A percentile compares a stretch with the other conserved stretches of the same genome.
phyloP scores from a whole-genome alignment of 768 basidiomycete species.

The Leccinum incarnatum region DNA sequence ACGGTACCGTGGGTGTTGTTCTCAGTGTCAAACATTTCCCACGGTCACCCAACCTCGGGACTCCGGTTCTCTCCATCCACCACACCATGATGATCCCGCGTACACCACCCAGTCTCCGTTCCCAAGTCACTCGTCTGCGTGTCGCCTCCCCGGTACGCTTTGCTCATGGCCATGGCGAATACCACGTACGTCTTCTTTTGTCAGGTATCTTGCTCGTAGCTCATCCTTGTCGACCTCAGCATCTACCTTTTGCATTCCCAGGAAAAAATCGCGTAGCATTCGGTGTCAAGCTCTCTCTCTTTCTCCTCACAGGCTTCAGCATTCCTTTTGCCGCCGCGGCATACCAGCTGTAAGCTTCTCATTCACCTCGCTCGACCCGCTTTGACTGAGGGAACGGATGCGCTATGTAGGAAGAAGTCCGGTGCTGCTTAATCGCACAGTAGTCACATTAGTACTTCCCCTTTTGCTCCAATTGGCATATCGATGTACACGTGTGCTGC shows the following conservation, averaged over 20 bases:
- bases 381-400: neutral
- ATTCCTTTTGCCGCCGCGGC: conserved; percentile 64
- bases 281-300: conserved; percentile 31
- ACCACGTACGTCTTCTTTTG: conserved; percentile 43
- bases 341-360: conserved; percentile 59
- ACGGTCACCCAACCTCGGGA: conserved; percentile 6
- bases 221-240: conserved; percentile 33
- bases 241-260: conserved; percentile 55
- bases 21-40: conserved; percentile 13
- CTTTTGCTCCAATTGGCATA: neutral
- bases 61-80: conserved; percentile 16
- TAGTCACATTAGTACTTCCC: neutral
- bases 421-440: conserved; percentile 24
- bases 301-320: conserved; percentile 54
- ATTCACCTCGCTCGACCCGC: neutral
- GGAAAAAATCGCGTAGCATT: conserved; percentile 50
- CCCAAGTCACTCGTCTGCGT: conserved; percentile 34
- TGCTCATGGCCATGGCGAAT: conserved; percentile 47
- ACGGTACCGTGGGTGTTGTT: neutral
- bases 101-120: conserved; percentile 41
- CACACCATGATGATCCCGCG: conserved; percentile 40
- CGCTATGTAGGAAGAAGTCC: conserved; percentile 39
- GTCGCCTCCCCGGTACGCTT: conserved; percentile 37
- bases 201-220: conserved; percentile 3
- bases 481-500: conserved; percentile 8